Conservation (phyloP, 1,284 basidiomycete genomes). For the Rhodotorula sp. region DNA sequence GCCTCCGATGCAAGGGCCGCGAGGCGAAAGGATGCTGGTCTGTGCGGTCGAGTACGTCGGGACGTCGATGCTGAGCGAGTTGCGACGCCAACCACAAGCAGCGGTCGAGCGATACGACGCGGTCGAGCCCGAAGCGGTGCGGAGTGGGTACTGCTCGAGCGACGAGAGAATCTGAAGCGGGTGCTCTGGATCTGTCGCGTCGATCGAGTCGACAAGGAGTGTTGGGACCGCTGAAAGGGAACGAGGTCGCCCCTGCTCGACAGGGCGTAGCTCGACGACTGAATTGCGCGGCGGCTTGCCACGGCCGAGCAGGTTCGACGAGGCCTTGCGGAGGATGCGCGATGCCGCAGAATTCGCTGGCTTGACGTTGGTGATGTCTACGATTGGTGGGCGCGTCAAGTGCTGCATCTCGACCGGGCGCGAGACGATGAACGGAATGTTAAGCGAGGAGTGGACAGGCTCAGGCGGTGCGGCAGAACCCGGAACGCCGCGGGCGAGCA, state of each 20-base stretch:
- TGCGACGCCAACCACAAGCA: neutral
- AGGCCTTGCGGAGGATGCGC: no score
- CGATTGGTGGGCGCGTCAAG: no score
- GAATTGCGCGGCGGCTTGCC: no score
- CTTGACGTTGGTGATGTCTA: no score
- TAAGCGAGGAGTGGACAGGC: no score
- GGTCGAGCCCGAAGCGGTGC: neutral
- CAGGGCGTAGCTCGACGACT: no score
- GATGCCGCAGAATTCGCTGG: no score
- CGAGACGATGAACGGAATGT: neutral
- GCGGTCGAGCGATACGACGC: neutral
- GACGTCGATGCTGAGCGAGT: neutral
- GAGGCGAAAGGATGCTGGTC: neutral
- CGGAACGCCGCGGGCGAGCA: neutral
- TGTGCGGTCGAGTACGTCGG: neutral
- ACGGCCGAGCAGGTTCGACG: no score
- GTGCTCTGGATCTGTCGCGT: neutral
- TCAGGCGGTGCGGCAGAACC: neutral
- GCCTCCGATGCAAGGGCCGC: neutral
- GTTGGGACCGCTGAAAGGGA: neutral
- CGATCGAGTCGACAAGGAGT: neutral
- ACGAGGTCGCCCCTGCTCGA: neutral
- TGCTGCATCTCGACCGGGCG: no score
- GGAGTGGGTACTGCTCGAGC: neutral
- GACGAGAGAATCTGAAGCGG: conserved; percentile 1